Percentiles rank a stretch among this genome's conserved stretches.
Evolutionary conservation across 108 stramenopile species (phyloP).

Genomic region (Tribonema minus): DNA sequence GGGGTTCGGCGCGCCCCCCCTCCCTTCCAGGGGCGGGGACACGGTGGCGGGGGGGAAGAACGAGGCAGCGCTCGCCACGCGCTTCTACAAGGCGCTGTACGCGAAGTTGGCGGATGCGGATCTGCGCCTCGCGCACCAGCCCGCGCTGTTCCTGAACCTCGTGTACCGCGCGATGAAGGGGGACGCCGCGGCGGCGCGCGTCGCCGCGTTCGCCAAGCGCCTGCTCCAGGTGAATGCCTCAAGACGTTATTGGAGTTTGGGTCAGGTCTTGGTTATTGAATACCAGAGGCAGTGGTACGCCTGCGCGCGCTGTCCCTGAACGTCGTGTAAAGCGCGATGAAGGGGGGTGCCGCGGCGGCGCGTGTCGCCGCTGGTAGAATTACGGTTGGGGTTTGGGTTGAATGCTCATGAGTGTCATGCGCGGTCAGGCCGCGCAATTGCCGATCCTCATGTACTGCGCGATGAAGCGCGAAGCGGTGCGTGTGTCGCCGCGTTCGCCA

Average conservation of each 20-base stretch:
- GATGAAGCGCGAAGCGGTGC: conserved; percentile 72
- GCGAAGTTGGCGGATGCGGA: conserved; percentile 65
- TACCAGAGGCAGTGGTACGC: no score
- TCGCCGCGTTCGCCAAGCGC: conserved; percentile 79
- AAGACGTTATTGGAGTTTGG: no score
- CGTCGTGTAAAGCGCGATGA: no score
- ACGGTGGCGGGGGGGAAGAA: no score
- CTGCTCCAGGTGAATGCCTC: conserved; percentile 57
- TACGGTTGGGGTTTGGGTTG: no score
- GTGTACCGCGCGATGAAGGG: conserved; percentile 87
- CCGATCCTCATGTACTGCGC: conserved; percentile 92
- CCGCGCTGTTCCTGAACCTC: conserved; percentile 89
- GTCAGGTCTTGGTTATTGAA: no score
- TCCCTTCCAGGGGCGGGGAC: no score
- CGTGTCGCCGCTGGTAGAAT: no score
- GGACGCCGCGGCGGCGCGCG: conserved; percentile 64
- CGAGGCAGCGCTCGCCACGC: conserved; percentile 36
- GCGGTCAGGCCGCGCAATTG: conserved; percentile 79
- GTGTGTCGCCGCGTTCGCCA: conserved; percentile 74
- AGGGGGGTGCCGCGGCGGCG: no score
- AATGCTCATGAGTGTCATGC: no score
- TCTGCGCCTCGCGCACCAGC: conserved; percentile 69
- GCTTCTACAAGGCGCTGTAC: conserved; percentile 92
- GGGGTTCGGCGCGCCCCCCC: no score
- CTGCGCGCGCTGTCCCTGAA: no score